Conservation (phyloP, 2,329 filamentous ascomycete species). For the Onygenales sp. region DNA sequence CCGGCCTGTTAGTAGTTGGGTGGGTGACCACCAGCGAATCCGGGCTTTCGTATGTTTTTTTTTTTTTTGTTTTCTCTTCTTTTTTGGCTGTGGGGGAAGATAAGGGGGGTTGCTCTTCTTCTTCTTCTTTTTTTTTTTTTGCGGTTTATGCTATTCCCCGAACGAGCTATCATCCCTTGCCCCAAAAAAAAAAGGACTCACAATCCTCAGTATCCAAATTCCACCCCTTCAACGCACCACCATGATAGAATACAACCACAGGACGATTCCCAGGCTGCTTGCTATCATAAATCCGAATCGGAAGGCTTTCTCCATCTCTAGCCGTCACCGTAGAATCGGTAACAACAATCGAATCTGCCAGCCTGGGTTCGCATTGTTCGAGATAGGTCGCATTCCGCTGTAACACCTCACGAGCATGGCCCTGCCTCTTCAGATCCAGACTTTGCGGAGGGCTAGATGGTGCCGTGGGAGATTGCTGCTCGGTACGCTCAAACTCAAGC, state of each 20-base stretch:
- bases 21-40: too few species aligned
- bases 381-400: background rate
- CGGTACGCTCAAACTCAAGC: background rate
- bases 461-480: background rate
- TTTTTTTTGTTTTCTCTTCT: too few species aligned
- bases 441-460: background rate
- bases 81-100: too few species aligned
- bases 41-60: too few species aligned
- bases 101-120: too few species aligned
- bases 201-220: slow-evolving; percentile 4
- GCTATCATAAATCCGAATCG: slow-evolving; percentile 6
- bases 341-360: background rate
- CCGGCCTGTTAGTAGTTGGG: too few species aligned
- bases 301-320: background rate
- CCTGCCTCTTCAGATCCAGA: background rate
- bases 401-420: background rate
- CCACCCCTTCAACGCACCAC: background rate
- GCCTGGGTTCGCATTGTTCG: background rate
- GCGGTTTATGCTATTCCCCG: too few species aligned
- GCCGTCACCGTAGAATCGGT: background rate
- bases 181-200: background rate
- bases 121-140: too few species aligned
- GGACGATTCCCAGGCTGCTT: background rate
- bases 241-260: slow-evolving; percentile 3
- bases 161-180: too few species aligned